A percentile compares a stretch with the other conserved stretches of the same genome.
Conservation (phyloP, 2,329 filamentous ascomycete species). For the Diaporthe ampelina region DNA sequence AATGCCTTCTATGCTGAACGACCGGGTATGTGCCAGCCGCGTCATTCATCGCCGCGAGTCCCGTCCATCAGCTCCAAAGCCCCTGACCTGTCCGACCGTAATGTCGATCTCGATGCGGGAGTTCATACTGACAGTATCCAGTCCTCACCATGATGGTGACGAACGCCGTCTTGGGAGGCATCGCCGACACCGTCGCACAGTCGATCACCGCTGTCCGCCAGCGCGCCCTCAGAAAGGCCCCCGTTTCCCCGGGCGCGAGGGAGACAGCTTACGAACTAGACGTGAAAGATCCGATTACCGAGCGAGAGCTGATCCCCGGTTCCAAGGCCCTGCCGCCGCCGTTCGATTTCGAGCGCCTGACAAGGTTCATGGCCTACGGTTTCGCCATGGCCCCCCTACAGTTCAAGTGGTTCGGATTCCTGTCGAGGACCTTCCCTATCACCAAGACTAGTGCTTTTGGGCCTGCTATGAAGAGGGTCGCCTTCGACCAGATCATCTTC, state of each 20-base stretch:
- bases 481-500: conserved; percentile 93
- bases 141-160: conserved; percentile 99
- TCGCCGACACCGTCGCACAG: conserved; percentile 97
- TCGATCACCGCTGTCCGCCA: conserved; percentile 87
- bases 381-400: conserved; percentile 96
- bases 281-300: conserved; percentile 79
- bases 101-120: not conserved
- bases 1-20: conserved; percentile 94
- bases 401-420: conserved; percentile 94
- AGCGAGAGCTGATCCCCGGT: conserved; percentile 75
- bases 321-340: conserved; percentile 78
- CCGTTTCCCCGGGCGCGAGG: conserved; percentile 71
- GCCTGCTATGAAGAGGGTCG: conserved; percentile 90
- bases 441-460: conserved; percentile 80
- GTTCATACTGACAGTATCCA: conserved; percentile 51
- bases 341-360: conserved; percentile 96
- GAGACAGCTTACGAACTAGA: conserved; percentile 89
- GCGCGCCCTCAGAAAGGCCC: conserved; percentile 74
- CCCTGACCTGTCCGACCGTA: not conserved
- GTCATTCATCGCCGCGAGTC: not conserved
- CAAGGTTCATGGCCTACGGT: conserved; percentile 96
- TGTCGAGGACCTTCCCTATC: conserved; percentile 86
- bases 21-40: conserved; percentile 73
- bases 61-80: not conserved
- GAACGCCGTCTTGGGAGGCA: conserved; percentile 93